phyloP scores from a whole-genome alignment of 768 basidiomycete genomes.

The Flagelloscypha sp. region DNA sequence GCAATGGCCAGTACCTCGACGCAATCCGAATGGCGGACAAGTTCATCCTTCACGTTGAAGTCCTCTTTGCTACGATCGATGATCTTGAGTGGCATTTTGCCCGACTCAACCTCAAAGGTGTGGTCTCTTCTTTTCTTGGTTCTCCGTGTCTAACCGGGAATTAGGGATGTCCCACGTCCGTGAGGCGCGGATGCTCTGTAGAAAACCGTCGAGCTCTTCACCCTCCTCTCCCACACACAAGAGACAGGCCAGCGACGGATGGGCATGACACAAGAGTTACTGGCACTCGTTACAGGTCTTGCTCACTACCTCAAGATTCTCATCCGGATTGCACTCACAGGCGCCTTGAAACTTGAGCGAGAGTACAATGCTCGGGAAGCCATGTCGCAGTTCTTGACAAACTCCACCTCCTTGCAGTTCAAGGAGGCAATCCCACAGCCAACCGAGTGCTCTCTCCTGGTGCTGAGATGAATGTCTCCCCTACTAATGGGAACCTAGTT shows the following conservation, averaged over 20 bases:
- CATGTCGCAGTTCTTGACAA: conserved; percentile 84
- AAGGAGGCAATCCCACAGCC: conserved; percentile 73
- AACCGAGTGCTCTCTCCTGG: conserved; percentile 40
- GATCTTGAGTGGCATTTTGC: conserved; percentile 89
- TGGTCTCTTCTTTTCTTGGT: conserved; percentile 16
- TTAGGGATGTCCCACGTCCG: conserved; percentile 99
- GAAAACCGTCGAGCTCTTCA: conserved; percentile 99
- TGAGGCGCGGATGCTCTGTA: conserved; percentile 96
- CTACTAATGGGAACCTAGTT: conserved; percentile 50
- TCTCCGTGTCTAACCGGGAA: conserved; percentile 2
- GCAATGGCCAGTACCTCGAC: conserved; percentile 91
- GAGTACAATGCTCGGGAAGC: conserved; percentile 79
- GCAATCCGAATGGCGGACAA: conserved; percentile 98
- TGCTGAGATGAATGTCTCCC: conserved; percentile 19
- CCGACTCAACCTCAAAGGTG: conserved; percentile 77
- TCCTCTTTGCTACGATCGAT: conserved; percentile 93
- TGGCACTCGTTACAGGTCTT: conserved; percentile 95
- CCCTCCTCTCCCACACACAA: conserved; percentile 89
- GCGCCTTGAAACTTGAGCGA: conserved; percentile 89
- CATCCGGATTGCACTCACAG: conserved; percentile 94
- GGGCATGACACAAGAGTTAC: conserved; percentile 95
- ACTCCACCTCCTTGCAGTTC: conserved; percentile 82
- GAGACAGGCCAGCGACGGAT: conserved; percentile 84
- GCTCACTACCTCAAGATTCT: conserved; percentile 99
- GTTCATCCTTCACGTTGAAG: conserved; percentile 97